A percentile compares a stretch with the other conserved stretches of the same genome.
Conservation (phyloP, 495 filamentous ascomycete genomes). For the Tirmania nivea region DNA sequence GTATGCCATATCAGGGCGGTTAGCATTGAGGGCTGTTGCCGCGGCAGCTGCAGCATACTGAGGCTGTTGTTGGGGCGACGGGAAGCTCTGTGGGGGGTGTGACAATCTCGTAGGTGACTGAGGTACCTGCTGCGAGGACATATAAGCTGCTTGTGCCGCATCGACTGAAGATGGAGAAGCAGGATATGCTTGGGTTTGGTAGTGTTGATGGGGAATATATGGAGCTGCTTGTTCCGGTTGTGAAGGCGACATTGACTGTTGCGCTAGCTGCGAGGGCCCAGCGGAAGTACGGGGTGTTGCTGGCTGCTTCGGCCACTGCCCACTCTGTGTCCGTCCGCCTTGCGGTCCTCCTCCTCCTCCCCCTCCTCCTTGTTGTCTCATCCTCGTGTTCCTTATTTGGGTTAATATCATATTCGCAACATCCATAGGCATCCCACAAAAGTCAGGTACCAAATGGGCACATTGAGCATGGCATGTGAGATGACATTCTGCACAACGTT, state of each 20-base stretch:
- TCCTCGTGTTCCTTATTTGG: slow-evolving; percentile 15
- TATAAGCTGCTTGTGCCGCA: not conserved
- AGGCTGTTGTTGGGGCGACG: slow-evolving; percentile 6
- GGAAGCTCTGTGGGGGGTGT: slow-evolving; percentile 7
- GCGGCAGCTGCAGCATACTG: slow-evolving; percentile 14
- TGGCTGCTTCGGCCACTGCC: not conserved
- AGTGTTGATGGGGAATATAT: not conserved
- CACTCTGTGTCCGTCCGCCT: not conserved
- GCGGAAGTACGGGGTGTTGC: not conserved
- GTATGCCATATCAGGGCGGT: not conserved
- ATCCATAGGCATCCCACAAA: slow-evolving; percentile 98
- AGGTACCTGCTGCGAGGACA: not conserved
- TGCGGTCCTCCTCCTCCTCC: not conserved
- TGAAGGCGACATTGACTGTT: not conserved
- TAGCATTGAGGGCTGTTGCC: slow-evolving; percentile 11
- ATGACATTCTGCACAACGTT: slow-evolving; percentile 45
- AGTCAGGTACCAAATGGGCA: slow-evolving; percentile 90
- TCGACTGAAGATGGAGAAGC: not conserved
- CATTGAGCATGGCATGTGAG: slow-evolving; percentile 83
- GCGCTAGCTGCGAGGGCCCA: not conserved
- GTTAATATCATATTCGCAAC: slow-evolving; percentile 75
- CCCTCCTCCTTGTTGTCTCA: slow-evolving; percentile 1
- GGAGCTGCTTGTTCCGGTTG: not conserved
- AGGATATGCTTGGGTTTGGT: not conserved
- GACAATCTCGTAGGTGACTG: slow-evolving; percentile 12